Evolutionary conservation across 768 basidiomycete species (phyloP).

Genomic region (Pholiota molesta): DNA sequence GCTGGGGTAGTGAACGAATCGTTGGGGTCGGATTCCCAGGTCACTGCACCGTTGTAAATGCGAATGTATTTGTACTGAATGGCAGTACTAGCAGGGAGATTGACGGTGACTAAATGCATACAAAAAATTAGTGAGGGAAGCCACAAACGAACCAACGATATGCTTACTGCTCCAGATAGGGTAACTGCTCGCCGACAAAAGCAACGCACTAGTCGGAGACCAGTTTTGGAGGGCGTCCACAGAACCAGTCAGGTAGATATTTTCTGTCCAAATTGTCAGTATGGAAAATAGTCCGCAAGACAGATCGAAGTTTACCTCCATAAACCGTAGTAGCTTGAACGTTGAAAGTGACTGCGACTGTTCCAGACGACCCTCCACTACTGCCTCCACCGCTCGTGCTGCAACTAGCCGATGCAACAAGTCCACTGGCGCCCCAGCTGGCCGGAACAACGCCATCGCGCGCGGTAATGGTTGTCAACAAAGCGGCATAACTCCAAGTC

Average conservation of each 20-base stretch:
- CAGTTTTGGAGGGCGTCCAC: conserved; percentile 59
- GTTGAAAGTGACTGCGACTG: conserved; percentile 62
- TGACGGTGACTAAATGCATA: conserved; percentile 53
- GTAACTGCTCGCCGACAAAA: conserved; percentile 57
- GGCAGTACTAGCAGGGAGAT: conserved; percentile 52
- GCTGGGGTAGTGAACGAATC: conserved; percentile 51
- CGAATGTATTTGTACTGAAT: conserved; percentile 78
- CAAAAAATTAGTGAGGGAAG: background rate
- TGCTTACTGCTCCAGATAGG: conserved; percentile 66
- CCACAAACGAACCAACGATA: conserved; percentile 27
- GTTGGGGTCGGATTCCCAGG: conserved; percentile 75
- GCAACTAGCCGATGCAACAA: conserved; percentile 53
- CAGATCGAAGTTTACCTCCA: conserved; percentile 49
- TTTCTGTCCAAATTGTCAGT: conserved; percentile 45
- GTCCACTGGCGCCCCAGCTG: conserved; percentile 68
- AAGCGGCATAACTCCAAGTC: conserved; percentile 80
- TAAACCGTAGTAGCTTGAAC: conserved; percentile 60
- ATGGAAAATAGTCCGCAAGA: background rate
- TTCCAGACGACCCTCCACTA: conserved; percentile 22
- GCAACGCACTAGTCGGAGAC: conserved; percentile 58
- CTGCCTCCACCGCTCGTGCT: conserved; percentile 19
- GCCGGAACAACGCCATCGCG: conserved; percentile 47
- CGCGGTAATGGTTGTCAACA: conserved; percentile 60
- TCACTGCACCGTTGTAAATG: conserved; percentile 54
- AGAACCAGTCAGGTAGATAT: conserved; percentile 68